phyloP scores from a whole-genome alignment of 108 stramenopile species.

The Aurantiochytrium sp. region DNA sequence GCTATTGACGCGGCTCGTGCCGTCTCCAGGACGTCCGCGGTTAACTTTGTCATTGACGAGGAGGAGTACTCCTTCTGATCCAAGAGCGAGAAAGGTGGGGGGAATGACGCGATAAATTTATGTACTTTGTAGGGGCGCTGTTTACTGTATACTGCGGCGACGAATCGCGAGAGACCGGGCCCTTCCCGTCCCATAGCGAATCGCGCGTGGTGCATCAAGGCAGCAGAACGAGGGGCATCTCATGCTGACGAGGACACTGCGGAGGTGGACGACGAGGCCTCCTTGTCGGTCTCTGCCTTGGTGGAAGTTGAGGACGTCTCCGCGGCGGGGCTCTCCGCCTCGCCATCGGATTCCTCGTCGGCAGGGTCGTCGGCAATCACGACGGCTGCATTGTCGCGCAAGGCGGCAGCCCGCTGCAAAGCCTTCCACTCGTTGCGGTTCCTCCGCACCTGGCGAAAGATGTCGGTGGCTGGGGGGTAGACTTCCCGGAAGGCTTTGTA shows the following conservation, averaged over 20 bases:
- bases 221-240: too few species aligned
- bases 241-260: too few species aligned
- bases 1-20: neutral
- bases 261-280: too few species aligned
- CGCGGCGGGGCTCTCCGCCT: neutral
- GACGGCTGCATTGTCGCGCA: too few species aligned
- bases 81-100: too few species aligned
- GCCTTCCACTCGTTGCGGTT: slow-evolving; percentile 12
- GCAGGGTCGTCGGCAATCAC: neutral
- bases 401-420: neutral
- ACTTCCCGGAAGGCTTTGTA: slow-evolving; percentile 39
- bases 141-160: too few species aligned
- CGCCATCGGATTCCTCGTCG: neutral
- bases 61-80: neutral
- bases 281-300: too few species aligned
- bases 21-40: neutral
- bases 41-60: neutral
- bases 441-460: neutral
- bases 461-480: neutral
- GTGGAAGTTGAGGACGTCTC: neutral
- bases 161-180: too few species aligned
- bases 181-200: too few species aligned
- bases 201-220: too few species aligned
- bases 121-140: too few species aligned
- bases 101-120: too few species aligned